Evolutionary conservation across 23 red algal species (phyloP).

Genomic region (Chondrus crispus): DNA sequence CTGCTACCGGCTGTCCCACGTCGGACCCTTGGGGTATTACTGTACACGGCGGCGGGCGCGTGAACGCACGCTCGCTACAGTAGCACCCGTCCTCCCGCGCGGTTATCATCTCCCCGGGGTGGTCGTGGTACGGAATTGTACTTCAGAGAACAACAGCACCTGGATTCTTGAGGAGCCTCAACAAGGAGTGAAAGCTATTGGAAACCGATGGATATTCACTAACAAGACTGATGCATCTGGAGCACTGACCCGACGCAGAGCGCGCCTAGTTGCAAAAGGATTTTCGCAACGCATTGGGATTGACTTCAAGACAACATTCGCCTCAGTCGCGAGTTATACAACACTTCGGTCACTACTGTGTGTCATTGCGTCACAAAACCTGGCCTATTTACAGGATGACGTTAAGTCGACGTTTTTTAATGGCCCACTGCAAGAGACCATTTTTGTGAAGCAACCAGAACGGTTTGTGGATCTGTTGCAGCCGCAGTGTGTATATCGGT

Average conservation of each 20-base stretch:
- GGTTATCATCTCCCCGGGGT: too few species aligned
- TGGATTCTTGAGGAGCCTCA: neutral
- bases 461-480: neutral
- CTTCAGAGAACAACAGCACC: too few species aligned
- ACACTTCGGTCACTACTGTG: neutral
- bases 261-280: neutral
- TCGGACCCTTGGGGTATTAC: too few species aligned
- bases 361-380: neutral
- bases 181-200: neutral
- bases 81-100: too few species aligned
- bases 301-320: neutral
- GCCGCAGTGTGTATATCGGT: neutral
- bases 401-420: conserved; percentile 1
- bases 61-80: too few species aligned
- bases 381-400: neutral
- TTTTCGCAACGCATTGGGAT: neutral
- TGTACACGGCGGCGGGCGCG: too few species aligned
- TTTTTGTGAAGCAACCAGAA: neutral
- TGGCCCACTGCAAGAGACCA: neutral
- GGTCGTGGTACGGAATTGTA: too few species aligned
- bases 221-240: neutral
- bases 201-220: neutral
- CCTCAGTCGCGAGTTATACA: neutral
- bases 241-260: neutral
- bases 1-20: too few species aligned